Percentiles rank a stretch among this genome's conserved stretches.
These are phyloP conservation scores for Sporisorium scitamineum DNA, from an alignment of 1,284 basidiomycete species.

Conservation along the genomic window DNA sequence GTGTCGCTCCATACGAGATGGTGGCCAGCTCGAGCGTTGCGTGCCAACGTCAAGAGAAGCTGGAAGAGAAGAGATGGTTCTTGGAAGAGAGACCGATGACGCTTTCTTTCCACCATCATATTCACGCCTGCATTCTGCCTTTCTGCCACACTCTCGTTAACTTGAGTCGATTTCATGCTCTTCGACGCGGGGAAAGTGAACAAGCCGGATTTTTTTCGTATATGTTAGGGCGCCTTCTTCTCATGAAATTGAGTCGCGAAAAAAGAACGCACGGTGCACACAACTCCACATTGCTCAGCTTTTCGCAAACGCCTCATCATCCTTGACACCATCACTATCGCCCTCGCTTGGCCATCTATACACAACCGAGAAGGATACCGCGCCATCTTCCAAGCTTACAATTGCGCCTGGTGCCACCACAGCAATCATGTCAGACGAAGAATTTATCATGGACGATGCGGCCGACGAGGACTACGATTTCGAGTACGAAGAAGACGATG, in stretches of 20 bases:
- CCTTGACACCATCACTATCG: neutral
- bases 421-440: conserved; percentile 47
- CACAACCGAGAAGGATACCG: too few species aligned
- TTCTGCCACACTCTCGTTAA: too few species aligned
- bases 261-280: conserved; percentile 13
- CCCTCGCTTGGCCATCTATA: neutral
- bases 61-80: neutral
- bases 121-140: neutral
- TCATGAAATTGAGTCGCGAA: neutral
- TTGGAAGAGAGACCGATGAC: neutral
- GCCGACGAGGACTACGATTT: conserved; percentile 86
- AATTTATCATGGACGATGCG: conserved; percentile 69
- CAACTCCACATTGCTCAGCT: conserved; percentile 9
- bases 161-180: neutral
- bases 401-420: too few species aligned
- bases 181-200: conserved; percentile 9
- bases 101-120: neutral
- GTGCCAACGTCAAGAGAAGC: too few species aligned
- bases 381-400: too few species aligned
- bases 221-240: conserved; percentile 2
- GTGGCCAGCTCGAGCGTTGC: too few species aligned
- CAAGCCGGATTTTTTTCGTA: neutral
- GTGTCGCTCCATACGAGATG: too few species aligned
- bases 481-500: conserved; percentile 82
- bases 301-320: neutral